phyloP scores from a whole-genome alignment of 2,329 filamentous ascomycete species.

The Trichothecium sympodiale region DNA sequence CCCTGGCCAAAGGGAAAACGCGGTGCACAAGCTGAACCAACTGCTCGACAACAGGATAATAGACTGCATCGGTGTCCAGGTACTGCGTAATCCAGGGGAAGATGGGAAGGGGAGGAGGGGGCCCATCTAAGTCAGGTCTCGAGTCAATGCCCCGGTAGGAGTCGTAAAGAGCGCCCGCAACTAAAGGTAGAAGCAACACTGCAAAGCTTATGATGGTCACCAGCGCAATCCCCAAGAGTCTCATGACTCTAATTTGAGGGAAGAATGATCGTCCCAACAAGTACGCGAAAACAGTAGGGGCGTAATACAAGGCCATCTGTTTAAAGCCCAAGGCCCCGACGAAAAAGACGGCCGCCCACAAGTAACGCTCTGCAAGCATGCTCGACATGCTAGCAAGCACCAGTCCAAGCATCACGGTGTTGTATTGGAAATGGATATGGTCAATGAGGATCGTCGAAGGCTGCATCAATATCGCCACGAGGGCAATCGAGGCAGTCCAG shows the following conservation, averaged over 20 bases:
- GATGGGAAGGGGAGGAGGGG: constrained; percentile 50
- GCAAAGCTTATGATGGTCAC: constrained; percentile 65
- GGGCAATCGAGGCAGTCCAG: constrained; percentile 75
- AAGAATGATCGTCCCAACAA: constrained; percentile 78
- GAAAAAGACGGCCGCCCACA: constrained; percentile 91
- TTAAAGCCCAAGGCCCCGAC: constrained; percentile 93
- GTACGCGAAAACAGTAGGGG: constrained; percentile 84
- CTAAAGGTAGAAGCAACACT: constrained; percentile 62
- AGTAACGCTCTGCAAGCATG: constrained; percentile 70
- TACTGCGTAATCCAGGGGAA: constrained; percentile 46
- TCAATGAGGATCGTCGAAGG: constrained; percentile 85
- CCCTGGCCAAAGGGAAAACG: constrained; percentile 93
- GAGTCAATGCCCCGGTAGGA: constrained; percentile 50
- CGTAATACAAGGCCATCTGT: constrained; percentile 98
- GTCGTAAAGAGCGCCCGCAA: constrained; percentile 62
- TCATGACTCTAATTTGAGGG: constrained; percentile 54
- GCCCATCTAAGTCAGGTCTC: constrained; percentile 43
- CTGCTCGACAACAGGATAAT: constrained; percentile 69
- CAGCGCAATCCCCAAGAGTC: constrained; percentile 65
- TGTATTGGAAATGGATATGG: constrained; percentile 95
- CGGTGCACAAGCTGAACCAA: constrained; percentile 76
- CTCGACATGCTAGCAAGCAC: constrained; percentile 79
- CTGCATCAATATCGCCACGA: constrained; percentile 87
- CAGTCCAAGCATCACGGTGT: constrained; percentile 94
- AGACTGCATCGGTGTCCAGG: constrained; percentile 52